Conservation (phyloP, 148 eudicot species). For the Chenopodium quinoa region DNA sequence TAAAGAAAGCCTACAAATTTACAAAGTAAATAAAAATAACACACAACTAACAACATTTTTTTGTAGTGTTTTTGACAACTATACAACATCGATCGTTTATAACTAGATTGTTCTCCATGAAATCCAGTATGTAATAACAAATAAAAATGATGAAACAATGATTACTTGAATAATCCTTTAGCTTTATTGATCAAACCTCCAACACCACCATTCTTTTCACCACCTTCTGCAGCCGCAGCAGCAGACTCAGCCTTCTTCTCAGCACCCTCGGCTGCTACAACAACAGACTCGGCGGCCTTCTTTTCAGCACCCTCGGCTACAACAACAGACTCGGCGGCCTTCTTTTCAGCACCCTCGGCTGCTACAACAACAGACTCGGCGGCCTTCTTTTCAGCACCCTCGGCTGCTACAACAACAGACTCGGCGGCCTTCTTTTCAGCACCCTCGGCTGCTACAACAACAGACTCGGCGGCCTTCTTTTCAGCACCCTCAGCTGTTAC, state of each 20-base stretch:
- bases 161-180: not conserved
- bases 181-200: slow-evolving; percentile 3
- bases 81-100: too few species aligned
- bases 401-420: not conserved
- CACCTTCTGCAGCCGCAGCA: not conserved
- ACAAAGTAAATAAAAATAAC: too few species aligned
- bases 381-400: not conserved
- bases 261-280: not conserved
- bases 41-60: too few species aligned
- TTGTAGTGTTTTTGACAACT: too few species aligned
- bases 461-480: not conserved
- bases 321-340: not conserved
- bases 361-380: not conserved
- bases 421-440: not conserved
- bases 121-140: too few species aligned
- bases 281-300: not conserved
- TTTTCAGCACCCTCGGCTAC: not conserved
- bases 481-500: not conserved
- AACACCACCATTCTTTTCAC: not conserved
- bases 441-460: not conserved
- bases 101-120: too few species aligned
- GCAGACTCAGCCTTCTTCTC: not conserved
- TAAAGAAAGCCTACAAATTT: too few species aligned
- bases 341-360: not conserved
- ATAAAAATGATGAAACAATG: not conserved